phyloP scores from a whole-genome alignment of 331 rosid genomes.

The Prunus yedoensis region DNA sequence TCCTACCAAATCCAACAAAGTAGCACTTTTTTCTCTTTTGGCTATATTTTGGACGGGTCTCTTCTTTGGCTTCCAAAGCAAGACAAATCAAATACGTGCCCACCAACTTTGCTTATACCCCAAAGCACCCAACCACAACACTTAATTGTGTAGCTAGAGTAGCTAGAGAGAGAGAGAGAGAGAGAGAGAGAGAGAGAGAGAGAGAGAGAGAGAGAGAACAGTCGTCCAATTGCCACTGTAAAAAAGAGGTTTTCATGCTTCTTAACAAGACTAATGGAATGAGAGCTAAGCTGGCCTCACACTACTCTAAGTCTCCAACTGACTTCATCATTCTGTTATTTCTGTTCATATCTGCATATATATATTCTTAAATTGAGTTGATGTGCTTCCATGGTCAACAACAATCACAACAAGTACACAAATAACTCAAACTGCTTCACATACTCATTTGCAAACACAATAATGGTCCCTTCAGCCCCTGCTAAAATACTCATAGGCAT shows the following conservation, averaged over 20 bases:
- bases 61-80: conserved; percentile 64
- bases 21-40: not conserved
- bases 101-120: conserved; percentile 92
- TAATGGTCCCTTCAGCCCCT: conserved; percentile 55
- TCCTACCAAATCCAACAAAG: conserved; percentile 26
- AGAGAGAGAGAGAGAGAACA: conserved; percentile 10
- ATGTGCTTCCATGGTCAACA: conserved; percentile 26
- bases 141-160: conserved; percentile 44
- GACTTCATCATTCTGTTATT: conserved; percentile 57
- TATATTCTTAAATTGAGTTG: conserved; percentile 41
- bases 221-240: conserved; percentile 29
- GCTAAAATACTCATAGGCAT: conserved; percentile 73
- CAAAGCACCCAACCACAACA: conserved; percentile 91
- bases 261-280: conserved; percentile 64
- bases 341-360: not conserved
- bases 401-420: conserved; percentile 29
- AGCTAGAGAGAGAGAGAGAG: too few species aligned
- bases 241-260: conserved; percentile 66
- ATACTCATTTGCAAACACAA: conserved; percentile 22
- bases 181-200: too few species aligned
- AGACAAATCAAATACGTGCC: conserved; percentile 67
- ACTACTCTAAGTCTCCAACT: conserved; percentile 44
- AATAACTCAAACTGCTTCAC: conserved; percentile 24
- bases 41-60: conserved; percentile 16
- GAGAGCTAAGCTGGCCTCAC: conserved; percentile 61